Evolutionary conservation across 1,284 basidiomycete genomes (phyloP).

Genomic region (Volvariella volvacea): DNA sequence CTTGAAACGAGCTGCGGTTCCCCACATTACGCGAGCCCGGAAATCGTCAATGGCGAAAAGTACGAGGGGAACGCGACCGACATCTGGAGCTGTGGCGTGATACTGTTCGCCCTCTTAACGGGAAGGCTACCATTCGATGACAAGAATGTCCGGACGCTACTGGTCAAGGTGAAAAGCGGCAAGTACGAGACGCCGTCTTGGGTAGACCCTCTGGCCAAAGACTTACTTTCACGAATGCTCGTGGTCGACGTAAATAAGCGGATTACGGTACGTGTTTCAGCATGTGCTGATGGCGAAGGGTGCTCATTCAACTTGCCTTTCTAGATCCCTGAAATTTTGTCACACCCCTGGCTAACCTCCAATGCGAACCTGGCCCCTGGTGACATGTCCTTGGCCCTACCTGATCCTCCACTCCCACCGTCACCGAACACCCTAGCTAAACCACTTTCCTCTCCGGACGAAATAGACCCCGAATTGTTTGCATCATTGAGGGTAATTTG

Average conservation of each 20-base stretch:
- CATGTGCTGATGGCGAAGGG: background rate
- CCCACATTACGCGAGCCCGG: slow-evolving; percentile 97
- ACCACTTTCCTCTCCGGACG: slow-evolving; percentile 60
- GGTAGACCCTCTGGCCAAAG: slow-evolving; percentile 68
- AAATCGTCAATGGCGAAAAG: slow-evolving; percentile 92
- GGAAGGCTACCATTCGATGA: slow-evolving; percentile 88
- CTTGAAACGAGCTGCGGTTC: slow-evolving; percentile 96
- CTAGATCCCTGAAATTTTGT: slow-evolving; percentile 83
- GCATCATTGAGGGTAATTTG: slow-evolving; percentile 86
- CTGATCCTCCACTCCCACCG: slow-evolving; percentile 53
- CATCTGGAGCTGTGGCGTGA: slow-evolving; percentile 93
- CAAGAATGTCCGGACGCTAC: slow-evolving; percentile 73
- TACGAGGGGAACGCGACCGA: slow-evolving; percentile 94
- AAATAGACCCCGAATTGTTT: slow-evolving; percentile 85
- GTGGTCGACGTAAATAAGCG: slow-evolving; percentile 85
- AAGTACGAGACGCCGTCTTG: slow-evolving; percentile 76
- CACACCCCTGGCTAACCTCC: slow-evolving; percentile 73
- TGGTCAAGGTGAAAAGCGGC: slow-evolving; percentile 89
- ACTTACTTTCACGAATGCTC: slow-evolving; percentile 79
- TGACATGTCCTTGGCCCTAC: background rate
- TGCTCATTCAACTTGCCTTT: slow-evolving; percentile 8
- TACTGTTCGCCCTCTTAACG: slow-evolving; percentile 83
- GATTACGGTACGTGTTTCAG: slow-evolving; percentile 62
- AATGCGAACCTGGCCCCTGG: background rate
- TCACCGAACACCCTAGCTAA: slow-evolving; percentile 56